phyloP scores from a whole-genome alignment of 2,329 filamentous ascomycete species.

The Xylaria sp. region DNA sequence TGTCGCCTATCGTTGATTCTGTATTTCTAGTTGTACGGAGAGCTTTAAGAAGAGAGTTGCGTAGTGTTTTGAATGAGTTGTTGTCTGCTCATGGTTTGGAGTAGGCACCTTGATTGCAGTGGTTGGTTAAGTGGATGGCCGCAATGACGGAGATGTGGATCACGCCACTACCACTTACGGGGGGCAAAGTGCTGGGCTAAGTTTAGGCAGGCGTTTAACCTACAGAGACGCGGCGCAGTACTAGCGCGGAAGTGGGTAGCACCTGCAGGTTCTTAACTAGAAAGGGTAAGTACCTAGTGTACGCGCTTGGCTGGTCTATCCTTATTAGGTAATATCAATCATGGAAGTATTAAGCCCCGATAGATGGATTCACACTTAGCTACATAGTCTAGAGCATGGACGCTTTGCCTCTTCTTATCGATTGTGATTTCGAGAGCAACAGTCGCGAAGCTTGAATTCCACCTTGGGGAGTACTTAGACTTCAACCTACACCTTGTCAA shows the following conservation, averaged over 20 bases:
- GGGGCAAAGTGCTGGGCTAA: not conserved
- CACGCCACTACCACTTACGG: constrained; percentile 29
- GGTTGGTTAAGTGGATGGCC: not conserved
- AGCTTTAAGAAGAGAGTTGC: not conserved
- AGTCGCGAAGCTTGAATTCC: constrained; percentile 11
- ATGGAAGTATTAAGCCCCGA: not conserved
- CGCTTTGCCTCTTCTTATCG: constrained; percentile 25
- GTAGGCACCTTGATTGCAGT: not conserved
- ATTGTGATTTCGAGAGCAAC: constrained; percentile 18
- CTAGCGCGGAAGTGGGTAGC: not conserved
- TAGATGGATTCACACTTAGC: constrained; percentile 3
- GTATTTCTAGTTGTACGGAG: not conserved
- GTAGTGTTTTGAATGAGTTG: constrained; percentile 8
- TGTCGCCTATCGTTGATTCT: not conserved
- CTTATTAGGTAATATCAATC: not conserved
- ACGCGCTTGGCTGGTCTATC: not conserved
- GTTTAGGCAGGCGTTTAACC: constrained; percentile 36
- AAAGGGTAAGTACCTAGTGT: not conserved
- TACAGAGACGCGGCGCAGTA: constrained; percentile 7
- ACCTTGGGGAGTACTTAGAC: not conserved
- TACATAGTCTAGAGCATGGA: not conserved
- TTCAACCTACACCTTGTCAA: not conserved
- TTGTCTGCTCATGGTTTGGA: constrained; percentile 5
- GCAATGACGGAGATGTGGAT: constrained; percentile 36
- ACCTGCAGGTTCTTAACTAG: constrained; percentile 4